Evolutionary conservation across 192 early-diverging fungal species (phyloP).

Genomic region (Rhizoclosmatium globosum): DNA sequence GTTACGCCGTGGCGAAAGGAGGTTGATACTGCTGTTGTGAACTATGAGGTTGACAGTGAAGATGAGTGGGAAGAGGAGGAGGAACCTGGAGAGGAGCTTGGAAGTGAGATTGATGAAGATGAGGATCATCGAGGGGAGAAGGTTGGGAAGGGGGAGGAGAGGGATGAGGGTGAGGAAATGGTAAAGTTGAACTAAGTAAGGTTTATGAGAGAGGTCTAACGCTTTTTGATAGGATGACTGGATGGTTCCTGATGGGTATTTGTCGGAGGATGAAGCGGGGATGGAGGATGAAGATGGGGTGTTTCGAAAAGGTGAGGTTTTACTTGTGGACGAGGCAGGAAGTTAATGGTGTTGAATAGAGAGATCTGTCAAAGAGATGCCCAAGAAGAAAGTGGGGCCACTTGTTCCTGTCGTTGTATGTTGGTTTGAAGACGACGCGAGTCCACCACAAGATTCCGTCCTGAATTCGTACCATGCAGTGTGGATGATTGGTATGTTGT

Average conservation of each 20-base stretch:
- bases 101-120: slow-evolving; percentile 80
- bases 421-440: neutral
- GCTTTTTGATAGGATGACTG: slow-evolving; percentile 67
- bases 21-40: slow-evolving; percentile 52
- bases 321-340: no score
- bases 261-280: slow-evolving; percentile 79
- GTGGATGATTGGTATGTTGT: slow-evolving; percentile 26
- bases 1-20: slow-evolving; percentile 73
- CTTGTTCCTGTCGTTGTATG: slow-evolving; percentile 26
- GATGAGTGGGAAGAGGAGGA: slow-evolving; percentile 88
- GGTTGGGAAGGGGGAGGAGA: slow-evolving; percentile 43
- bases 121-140: slow-evolving; percentile 40
- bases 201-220: neutral
- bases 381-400: slow-evolving; percentile 26
- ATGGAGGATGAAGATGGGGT: slow-evolving; percentile 37
- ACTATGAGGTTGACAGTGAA: slow-evolving; percentile 91
- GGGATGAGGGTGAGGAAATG: slow-evolving; percentile 68
- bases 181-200: neutral
- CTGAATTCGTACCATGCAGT: slow-evolving; percentile 1
- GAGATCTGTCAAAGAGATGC: neutral
- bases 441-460: neutral
- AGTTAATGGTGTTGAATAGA: no score
- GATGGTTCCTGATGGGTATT: slow-evolving; percentile 87
- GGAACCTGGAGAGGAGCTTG: slow-evolving; percentile 87
- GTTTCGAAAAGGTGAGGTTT: neutral